Conservation (phyloP, 495 filamentous ascomycete genomes). For the Talaromyces borbonicus region DNA sequence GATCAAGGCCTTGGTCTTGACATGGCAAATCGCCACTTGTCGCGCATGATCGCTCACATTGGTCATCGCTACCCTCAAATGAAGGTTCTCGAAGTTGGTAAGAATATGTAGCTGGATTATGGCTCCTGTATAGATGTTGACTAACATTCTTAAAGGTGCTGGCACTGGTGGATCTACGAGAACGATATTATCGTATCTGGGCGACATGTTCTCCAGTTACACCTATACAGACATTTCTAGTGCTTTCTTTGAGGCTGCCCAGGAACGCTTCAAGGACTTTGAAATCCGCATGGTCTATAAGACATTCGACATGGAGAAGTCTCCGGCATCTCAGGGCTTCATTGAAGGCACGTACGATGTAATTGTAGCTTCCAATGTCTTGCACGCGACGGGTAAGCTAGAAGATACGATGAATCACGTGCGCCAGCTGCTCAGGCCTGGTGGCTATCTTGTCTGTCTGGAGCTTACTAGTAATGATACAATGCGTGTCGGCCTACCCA, state of each 20-base stretch:
- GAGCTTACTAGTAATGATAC: too few species aligned
- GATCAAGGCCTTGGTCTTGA: constrained; percentile 19
- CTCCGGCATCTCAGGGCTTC: constrained; percentile 29
- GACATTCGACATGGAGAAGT: constrained; percentile 26
- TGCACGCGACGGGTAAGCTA: constrained; percentile 18
- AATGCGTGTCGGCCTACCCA: too few species aligned
- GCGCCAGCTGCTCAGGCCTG: constrained; percentile 16
- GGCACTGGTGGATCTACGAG: constrained; percentile 32
- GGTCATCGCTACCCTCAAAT: constrained; percentile 12
- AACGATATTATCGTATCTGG: constrained; percentile 9
- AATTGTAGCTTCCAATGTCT: constrained; percentile 13
- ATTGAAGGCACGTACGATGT: constrained; percentile 31
- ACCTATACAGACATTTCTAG: constrained; percentile 38
- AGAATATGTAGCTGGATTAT: background rate
- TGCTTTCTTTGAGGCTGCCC: constrained; percentile 28
- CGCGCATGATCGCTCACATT: constrained; percentile 17
- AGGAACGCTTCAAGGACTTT: constrained; percentile 8
- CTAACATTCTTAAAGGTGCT: constrained; percentile 12
- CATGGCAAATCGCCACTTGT: constrained; percentile 11
- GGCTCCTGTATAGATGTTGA: background rate
- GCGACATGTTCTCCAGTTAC: constrained; percentile 19
- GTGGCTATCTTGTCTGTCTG: too few species aligned
- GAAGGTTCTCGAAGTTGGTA: constrained; percentile 28
- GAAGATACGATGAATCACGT: constrained; percentile 16
- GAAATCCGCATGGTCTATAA: constrained; percentile 29